Evolutionary conservation across 495 filamentous ascomycete species (phyloP).

Genomic region (Xylaria telfairii): DNA sequence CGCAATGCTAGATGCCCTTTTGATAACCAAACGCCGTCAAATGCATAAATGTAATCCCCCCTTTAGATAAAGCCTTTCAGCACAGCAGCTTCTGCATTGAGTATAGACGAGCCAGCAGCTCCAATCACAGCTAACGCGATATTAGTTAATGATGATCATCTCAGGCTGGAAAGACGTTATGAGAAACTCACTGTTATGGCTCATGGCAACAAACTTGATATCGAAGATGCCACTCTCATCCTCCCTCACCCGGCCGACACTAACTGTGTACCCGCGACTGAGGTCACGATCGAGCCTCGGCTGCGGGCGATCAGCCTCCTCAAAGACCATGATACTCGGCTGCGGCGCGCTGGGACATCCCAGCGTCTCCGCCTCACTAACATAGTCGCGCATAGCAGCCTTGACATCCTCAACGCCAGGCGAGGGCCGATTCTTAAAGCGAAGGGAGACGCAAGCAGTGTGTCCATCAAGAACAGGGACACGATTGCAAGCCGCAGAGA

Average conservation of each 20-base stretch:
- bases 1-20: background rate
- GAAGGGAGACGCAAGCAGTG: constrained; percentile 79
- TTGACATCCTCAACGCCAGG: constrained; percentile 70
- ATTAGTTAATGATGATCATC: constrained; percentile 18
- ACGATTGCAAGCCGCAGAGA: constrained; percentile 82
- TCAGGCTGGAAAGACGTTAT: background rate
- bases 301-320: constrained; percentile 81
- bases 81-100: constrained; percentile 93
- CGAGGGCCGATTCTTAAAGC: constrained; percentile 64
- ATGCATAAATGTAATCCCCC: background rate
- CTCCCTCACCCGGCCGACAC: constrained; percentile 77
- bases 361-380: constrained; percentile 74
- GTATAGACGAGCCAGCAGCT: constrained; percentile 89
- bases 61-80: constrained; percentile 80
- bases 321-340: constrained; percentile 75
- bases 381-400: constrained; percentile 72
- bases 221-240: constrained; percentile 80
- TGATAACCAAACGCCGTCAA: constrained; percentile 1
- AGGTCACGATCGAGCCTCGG: constrained; percentile 82
- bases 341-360: constrained; percentile 79
- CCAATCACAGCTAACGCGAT: constrained; percentile 75
- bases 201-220: constrained; percentile 80
- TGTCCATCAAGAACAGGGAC: constrained; percentile 86
- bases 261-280: constrained; percentile 78
- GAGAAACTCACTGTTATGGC: constrained; percentile 80